Evolutionary conservation across 139 green algal genomes (phyloP), one percentile per base, ranked within the genome.

Genomic region (Picochlorum sp.): DNA sequence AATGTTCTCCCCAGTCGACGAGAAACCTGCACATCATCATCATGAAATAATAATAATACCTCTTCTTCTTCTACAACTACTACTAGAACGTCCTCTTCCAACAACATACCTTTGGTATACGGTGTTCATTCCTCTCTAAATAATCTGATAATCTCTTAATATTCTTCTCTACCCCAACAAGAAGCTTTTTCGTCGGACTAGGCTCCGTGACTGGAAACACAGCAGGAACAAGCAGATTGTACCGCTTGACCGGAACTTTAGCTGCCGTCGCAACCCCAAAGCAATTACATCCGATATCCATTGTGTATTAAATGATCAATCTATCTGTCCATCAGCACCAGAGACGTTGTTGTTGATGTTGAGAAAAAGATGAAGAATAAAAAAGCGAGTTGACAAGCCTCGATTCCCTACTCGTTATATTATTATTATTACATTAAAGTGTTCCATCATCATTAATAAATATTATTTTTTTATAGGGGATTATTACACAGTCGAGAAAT

Each of bases 171-270:
- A 61, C 68, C 9, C 44, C 51, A 16, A 63, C 60, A 55, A 65
- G 61, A 6, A 78, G 45, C 21, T 61, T 45, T 15, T 70, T 62
- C 6, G 59, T 21, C 41, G 74, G 71, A 4, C 44, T 24, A 2
- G 79, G 79, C 51, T 75, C 52, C 34, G 30, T 30, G n/a, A 57
- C 71, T 3, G 76, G 79, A 51, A 82, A 86, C 38, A 84, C 65
- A 32, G 80, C 77, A 16, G 79, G 79, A 21, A 86, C 79, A 6
- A 86, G 71, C 13, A 80, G 30, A 58, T 86, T 86, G 70, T 86
- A 86, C 1, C 79, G 66, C 63, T 86, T 86, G 20, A 84, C 67
- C 8, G 73, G 77, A 4, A 73, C 63, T 21, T 61, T 69, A 21
- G 65, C 73, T 30, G 67, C 69, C 6, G 76, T 63, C 9, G 77